These are phyloP conservation scores for Odonthalia washingtoniensis DNA, from an alignment of 31 red algal species.

Conservation along the genomic window DNA sequence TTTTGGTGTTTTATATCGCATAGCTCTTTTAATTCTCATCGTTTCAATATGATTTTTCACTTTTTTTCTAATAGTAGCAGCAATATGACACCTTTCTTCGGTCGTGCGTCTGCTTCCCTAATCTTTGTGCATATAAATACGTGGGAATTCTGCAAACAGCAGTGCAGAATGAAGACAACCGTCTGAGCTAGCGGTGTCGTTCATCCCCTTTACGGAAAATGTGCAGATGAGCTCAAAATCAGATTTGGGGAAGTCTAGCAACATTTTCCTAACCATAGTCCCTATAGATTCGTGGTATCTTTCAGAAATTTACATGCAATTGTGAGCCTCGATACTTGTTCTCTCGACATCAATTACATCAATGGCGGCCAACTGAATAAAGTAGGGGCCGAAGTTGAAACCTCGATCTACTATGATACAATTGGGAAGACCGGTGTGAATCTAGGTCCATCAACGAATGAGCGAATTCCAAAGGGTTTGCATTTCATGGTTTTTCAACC, in stretches of 20 bases:
- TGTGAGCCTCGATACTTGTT: constrained; percentile 6
- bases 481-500: too few relatives aligned
- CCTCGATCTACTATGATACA: neutral
- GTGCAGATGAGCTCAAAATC: neutral
- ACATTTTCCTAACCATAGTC: neutral
- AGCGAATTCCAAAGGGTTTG: neutral
- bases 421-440: neutral
- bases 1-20: too few relatives aligned
- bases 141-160: too few relatives aligned
- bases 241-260: neutral
- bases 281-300: constrained; percentile 18
- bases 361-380: neutral
- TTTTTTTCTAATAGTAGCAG: too few relatives aligned
- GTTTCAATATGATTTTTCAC: too few relatives aligned
- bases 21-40: too few relatives aligned
- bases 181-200: too few relatives aligned
- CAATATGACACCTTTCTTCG: too few relatives aligned
- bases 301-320: neutral
- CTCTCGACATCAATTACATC: neutral
- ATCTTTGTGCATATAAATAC: too few relatives aligned
- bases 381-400: neutral
- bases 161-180: too few relatives aligned
- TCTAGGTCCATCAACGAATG: neutral
- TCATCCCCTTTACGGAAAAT: neutral
- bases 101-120: too few relatives aligned